These are phyloP conservation scores for Talaromyces sp. DNA, from an alignment of 2,329 filamentous ascomycete genomes.

Conservation along the genomic window DNA sequence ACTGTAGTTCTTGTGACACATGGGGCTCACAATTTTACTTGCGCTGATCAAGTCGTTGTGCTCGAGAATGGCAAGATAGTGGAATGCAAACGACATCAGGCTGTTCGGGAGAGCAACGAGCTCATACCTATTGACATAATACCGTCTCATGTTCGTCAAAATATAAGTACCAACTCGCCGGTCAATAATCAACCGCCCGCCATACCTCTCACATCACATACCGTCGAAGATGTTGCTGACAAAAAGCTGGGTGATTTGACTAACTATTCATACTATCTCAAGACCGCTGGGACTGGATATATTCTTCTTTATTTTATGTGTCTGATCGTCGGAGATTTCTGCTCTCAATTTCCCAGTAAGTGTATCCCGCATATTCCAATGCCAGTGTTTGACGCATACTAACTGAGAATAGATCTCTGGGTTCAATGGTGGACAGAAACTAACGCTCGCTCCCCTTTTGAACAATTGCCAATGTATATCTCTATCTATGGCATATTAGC, in stretches of 20 bases:
- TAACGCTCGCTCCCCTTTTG: slow-evolving; percentile 4
- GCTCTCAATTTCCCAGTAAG: slow-evolving; percentile 42
- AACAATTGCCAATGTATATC: slow-evolving; percentile 5
- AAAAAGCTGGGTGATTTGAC: slow-evolving; percentile 2
- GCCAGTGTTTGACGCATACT: background rate
- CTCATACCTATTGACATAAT: background rate
- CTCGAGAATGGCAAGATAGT: slow-evolving; percentile 9
- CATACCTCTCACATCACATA: background rate
- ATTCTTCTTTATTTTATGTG: slow-evolving; percentile 37
- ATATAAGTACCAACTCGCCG: background rate
- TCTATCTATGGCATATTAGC: slow-evolving; percentile 6
- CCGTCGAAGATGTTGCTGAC: background rate
- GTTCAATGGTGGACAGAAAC: slow-evolving; percentile 18
- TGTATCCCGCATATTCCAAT: background rate
- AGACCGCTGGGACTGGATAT: slow-evolving; percentile 37
- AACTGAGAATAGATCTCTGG: slow-evolving; percentile 9
- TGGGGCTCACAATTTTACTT: background rate
- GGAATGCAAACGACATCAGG: too few species aligned
- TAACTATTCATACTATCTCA: slow-evolving; percentile 22
- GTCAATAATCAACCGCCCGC: background rate
- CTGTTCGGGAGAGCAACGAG: slow-evolving; percentile 16
- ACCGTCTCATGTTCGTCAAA: background rate
- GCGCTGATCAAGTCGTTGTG: slow-evolving; percentile 8
- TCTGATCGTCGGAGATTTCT: slow-evolving; percentile 39
- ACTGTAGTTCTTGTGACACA: background rate